Conservation (phyloP, 441 rosid species). For the Pelargonium australe region DNA sequence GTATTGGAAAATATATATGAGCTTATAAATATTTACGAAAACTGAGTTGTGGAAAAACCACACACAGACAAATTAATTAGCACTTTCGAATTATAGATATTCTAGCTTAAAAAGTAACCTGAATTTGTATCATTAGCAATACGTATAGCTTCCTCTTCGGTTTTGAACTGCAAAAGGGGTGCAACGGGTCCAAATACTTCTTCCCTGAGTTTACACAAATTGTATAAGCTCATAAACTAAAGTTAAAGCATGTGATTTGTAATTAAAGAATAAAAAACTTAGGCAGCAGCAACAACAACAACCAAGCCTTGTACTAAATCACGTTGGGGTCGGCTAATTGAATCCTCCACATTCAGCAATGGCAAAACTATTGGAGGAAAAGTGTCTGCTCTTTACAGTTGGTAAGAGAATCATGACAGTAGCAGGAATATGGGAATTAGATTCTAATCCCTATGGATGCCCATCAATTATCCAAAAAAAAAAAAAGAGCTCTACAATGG, state of each 20-base stretch:
- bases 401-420: neutral
- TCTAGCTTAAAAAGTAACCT: constrained; percentile 36
- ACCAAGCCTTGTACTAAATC: neutral
- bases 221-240: neutral
- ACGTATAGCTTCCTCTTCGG: constrained; percentile 81
- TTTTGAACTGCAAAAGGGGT: constrained; percentile 69
- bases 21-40: neutral
- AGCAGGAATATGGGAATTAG: neutral
- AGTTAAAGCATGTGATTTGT: neutral
- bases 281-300: neutral
- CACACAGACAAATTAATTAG: neutral
- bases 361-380: constrained; percentile 2
- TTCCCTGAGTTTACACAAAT: constrained; percentile 44
- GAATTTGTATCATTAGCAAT: constrained; percentile 82
- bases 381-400: neutral
- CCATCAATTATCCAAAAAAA: neutral
- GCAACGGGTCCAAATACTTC: constrained; percentile 98
- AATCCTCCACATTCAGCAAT: neutral
- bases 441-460: neutral
- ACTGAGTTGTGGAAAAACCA: neutral
- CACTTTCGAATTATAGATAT: constrained; percentile 4
- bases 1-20: constrained; percentile 1
- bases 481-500: neutral
- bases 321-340: neutral
- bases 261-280: neutral